These are phyloP conservation scores for Penicillium fimorum DNA, from an alignment of 495 filamentous ascomycete genomes.

Conservation along the genomic window DNA sequence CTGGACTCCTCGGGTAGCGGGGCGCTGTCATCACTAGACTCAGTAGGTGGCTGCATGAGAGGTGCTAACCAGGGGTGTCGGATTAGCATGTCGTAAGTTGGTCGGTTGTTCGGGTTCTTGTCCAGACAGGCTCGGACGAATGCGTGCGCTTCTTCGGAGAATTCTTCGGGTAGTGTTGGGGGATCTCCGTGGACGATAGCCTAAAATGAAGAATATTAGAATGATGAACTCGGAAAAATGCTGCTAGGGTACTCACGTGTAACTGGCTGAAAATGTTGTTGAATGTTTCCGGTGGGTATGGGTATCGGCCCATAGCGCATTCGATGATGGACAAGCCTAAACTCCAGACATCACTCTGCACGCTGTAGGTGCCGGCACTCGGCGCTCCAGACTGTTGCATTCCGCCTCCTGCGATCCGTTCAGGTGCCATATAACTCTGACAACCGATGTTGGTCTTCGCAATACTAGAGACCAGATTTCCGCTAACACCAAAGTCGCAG, in stretches of 20 bases:
- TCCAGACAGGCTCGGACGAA: conserved; percentile 90
- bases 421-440: conserved; percentile 99
- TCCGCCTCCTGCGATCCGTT: conserved; percentile 85
- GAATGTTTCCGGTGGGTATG: conserved; percentile 97
- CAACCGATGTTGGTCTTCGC: conserved; percentile 99
- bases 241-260: conserved; percentile 64
- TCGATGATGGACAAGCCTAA: conserved; percentile 93
- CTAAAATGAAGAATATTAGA: conserved; percentile 47
- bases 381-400: conserved; percentile 72
- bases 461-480: conserved; percentile 95
- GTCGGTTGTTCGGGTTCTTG: conserved; percentile 86
- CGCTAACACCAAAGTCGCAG: conserved; percentile 97
- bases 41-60: conserved; percentile 79
- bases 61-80: conserved; percentile 83
- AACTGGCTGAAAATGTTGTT: conserved; percentile 98
- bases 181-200: conserved; percentile 96
- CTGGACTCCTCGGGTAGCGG: conserved; percentile 32
- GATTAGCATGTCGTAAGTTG: conserved; percentile 84
- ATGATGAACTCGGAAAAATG: conserved; percentile 5
- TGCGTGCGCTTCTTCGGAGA: conserved; percentile 74
- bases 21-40: conserved; percentile 71
- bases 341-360: conserved; percentile 98
- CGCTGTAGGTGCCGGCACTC: conserved; percentile 85
- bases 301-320: conserved; percentile 92
- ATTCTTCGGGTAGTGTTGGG: conserved; percentile 79